Evolutionary conservation across 441 rosid species (phyloP).

Genomic region (Hura crepitans): DNA sequence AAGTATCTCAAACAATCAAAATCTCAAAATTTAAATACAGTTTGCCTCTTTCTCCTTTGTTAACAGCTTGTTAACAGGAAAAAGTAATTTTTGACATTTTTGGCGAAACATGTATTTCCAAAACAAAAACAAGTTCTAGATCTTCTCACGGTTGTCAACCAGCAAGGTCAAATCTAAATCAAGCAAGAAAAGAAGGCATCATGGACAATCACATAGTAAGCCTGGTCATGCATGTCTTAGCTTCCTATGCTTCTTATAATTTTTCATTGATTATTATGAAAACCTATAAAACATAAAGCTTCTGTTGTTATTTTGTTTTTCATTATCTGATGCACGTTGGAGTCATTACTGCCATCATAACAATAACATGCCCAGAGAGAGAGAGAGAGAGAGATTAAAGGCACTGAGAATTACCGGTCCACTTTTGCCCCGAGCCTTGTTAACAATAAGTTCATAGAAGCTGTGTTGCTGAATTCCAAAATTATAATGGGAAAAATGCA

Average conservation of each 20-base stretch:
- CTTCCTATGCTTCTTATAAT: background rate
- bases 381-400: background rate
- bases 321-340: background rate
- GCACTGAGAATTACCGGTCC: conserved; percentile 69
- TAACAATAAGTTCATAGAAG: conserved; percentile 87
- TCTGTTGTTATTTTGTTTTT: background rate
- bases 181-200: background rate
- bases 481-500: conserved; percentile 10
- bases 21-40: background rate
- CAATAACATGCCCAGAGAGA: background rate
- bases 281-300: background rate
- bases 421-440: conserved; percentile 98
- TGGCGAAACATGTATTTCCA: background rate
- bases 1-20: background rate
- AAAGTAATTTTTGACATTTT: too few species aligned
- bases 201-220: background rate
- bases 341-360: background rate
- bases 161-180: background rate
- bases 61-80: too few species aligned
- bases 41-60: background rate
- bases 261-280: too few species aligned
- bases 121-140: background rate
- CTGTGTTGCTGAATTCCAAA: conserved; percentile 83
- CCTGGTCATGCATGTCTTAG: background rate
- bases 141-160: background rate